These are phyloP conservation scores for Calycina marina DNA, from an alignment of 2,329 filamentous ascomycete genomes.

Conservation along the genomic window DNA sequence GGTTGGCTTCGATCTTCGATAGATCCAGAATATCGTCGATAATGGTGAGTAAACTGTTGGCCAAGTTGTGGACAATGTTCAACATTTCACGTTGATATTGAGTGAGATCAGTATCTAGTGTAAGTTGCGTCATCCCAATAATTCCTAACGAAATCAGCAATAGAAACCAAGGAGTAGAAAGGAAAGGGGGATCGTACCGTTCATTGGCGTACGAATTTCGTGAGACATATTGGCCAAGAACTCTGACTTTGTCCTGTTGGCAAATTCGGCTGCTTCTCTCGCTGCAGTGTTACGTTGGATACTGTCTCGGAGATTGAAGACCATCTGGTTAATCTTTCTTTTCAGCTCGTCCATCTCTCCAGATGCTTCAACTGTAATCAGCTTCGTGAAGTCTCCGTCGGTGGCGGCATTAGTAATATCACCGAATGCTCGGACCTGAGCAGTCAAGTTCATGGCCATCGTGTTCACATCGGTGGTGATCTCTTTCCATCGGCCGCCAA, in stretches of 20 bases:
- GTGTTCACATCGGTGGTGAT: constrained; percentile 51
- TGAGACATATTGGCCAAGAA: constrained; percentile 99
- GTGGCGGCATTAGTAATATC: constrained; percentile 98
- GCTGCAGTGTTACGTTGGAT: constrained; percentile 95
- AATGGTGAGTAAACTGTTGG: constrained; percentile 90
- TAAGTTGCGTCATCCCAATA: constrained; percentile 76
- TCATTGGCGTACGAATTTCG: constrained; percentile 90
- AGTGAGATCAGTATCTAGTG: constrained; percentile 85
- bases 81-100: constrained; percentile 96
- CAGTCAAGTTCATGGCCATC: constrained; percentile 57
- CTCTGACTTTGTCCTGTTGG: constrained; percentile 96
- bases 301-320: constrained; percentile 85
- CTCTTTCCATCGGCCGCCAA: constrained; percentile 93
- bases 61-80: constrained; percentile 93
- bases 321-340: constrained; percentile 99
- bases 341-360: constrained; percentile 99
- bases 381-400: constrained; percentile 91
- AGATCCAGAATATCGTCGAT: constrained; percentile 74
- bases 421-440: constrained; percentile 93
- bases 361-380: constrained; percentile 92
- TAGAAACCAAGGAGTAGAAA: background rate
- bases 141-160: constrained; percentile 7
- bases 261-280: constrained; percentile 86
- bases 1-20: constrained; percentile 80
- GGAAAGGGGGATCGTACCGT: constrained; percentile 2